Evolutionary conservation across 140 eudicot genomes (phyloP), one percentile per base, ranked within the genome.

Genomic region (Stevia rebaudiana): DNA sequence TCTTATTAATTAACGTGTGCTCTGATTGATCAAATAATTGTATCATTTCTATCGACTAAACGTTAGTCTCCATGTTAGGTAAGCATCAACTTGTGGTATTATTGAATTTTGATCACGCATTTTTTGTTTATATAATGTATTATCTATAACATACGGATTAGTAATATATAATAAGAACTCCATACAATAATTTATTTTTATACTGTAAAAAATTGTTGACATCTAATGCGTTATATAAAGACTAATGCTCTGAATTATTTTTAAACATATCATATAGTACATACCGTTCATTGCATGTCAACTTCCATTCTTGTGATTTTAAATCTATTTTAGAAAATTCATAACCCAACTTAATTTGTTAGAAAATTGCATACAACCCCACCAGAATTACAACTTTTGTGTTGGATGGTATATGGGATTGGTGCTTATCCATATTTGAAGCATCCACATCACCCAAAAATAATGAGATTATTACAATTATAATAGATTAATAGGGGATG

Each of bases 351-450:
- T 8, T 23, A 33, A 11, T 1, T 51, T 22, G 8, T 22, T 0
- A 51, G 36, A 51, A 51, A 52, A 54, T 18, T 54, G 40, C 6
- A 54, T 12, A n/a, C 6, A 28, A 53, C 24, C 40, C 61, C 61
- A 53, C 61, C 28, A 53, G 28, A 54, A 54, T 28, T 40, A 28
- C 2, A 54, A 54, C 61, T 54, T 54, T 54, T 54, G 23, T 55
- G 23, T n/a, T 30, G 42, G 41, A 12, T 54, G 35, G 61, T 51
- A 11, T 11, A 50, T 22, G 21, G 10, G 60, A 24, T 54, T 54
- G 61, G 61, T 54, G 61, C 40, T 28, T 54, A 54, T 54, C 61
- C 61, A 54, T 40, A 28, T 24, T n/a, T 24, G 23, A 54, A 54
- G 40, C 61, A 28, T 54, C 61, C 40, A 33, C 40, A 16, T 25